Base-by-base conservation (phyloP, 169 alveolate genomes). In the Babesia gibsoni region DNA sequence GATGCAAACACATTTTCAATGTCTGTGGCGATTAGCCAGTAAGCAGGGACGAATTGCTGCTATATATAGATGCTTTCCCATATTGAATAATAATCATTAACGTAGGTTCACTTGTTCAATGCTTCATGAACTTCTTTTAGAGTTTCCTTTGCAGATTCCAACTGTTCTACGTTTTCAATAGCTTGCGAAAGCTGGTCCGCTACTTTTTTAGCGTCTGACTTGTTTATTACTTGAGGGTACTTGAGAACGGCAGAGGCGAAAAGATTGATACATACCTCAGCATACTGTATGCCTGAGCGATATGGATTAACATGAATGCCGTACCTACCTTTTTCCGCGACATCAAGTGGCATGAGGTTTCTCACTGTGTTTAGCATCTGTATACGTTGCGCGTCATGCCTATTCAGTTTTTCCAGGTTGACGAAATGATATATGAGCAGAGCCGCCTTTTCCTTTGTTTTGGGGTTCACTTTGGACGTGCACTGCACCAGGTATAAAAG, bases 361-460 rank as follows among this genome's bases (percentile, higher is more conserved):
- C 61, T 43, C 46, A 75, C 61, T 7, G 69, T 33, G 32, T 52
- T n/a, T 23, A 52, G 61, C 46, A 69, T 70, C 16, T 56, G 46
- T 22, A 49, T 7, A 25, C 27, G 29, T 16, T 45, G 52, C 18
- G 69, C 63, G 14, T 35, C 64, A 36, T 45, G 46, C 64, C 43
- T 53, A 41, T 54, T 46, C 29, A 67, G 63, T 53, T 61, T 75
- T 32, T 65, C 56, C 30, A 65, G 84, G 61, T 68, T 48, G 36
- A 75, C 66, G 57, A 75, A 75, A 67, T 75, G 84, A 65, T 65
- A 50, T 29, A 75, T 58, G 12, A 75, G 73, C 52, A 75, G 74
- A 22, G 69, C 69, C 1, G 84, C 84, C 53, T 69, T 42, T 23
- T 75, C 84, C 23, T 57, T 42, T 20, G 64, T 63, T 61, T 75